Conservation (phyloP, 2,329 filamentous ascomycete species). For the Fusarium gaditjirri region DNA sequence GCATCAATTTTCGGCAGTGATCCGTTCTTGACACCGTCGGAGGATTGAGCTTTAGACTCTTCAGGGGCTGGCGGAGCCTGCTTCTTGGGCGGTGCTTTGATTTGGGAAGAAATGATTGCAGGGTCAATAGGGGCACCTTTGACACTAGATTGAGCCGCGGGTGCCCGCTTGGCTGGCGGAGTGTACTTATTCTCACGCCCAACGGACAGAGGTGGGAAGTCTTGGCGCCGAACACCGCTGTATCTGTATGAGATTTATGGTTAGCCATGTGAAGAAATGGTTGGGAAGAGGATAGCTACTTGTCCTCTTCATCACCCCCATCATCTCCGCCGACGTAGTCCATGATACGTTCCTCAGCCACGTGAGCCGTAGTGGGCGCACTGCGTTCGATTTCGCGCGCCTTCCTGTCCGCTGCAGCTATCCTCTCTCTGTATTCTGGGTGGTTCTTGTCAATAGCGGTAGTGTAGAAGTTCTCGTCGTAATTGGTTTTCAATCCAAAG, state of each 20-base stretch:
- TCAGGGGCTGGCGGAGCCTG: constrained; percentile 42
- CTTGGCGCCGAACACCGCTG: constrained; percentile 86
- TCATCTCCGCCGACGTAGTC: constrained; percentile 70
- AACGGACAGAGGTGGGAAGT: constrained; percentile 72
- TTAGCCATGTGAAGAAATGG: constrained; percentile 28
- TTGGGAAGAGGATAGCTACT: constrained; percentile 61
- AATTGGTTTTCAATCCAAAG: constrained; percentile 89
- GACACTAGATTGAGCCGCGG: constrained; percentile 77
- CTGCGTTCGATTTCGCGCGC: constrained; percentile 90
- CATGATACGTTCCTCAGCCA: constrained; percentile 88
- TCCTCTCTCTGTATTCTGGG: constrained; percentile 81
- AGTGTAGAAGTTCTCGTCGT: constrained; percentile 95
- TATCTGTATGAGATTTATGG: constrained; percentile 65
- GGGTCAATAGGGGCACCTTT: constrained; percentile 84
- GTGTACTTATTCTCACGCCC: constrained; percentile 79
- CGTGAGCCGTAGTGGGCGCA: constrained; percentile 78
- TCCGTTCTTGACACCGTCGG: constrained; percentile 48
- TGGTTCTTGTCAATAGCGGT: constrained; percentile 87
- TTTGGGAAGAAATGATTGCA: constrained; percentile 89
- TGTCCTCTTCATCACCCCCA: constrained; percentile 87
- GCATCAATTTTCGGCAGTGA: constrained; percentile 42
- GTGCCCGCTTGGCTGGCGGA: constrained; percentile 86
- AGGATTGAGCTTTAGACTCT: constrained; percentile 38
- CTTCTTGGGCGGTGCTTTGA: constrained; percentile 62
- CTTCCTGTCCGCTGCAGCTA: constrained; percentile 82